A percentile compares a stretch with the other conserved stretches of the same genome.
Conservation (phyloP, 148 eudicot genomes). For the Camellia japonica region DNA sequence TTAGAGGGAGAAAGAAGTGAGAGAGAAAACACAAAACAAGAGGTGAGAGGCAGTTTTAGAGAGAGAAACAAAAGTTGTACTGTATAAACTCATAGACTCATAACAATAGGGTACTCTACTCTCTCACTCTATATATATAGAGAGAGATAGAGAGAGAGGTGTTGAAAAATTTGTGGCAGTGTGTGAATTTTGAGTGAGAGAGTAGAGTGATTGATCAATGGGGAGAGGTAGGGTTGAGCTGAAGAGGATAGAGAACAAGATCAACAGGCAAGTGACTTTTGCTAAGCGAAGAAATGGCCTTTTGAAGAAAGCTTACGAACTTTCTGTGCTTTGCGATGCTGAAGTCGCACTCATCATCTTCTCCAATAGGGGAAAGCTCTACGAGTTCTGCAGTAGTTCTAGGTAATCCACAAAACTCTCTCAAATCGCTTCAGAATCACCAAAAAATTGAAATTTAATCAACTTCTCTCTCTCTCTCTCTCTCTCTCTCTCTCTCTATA, state of each 20-base stretch:
- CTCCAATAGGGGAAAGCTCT: constrained; percentile 33
- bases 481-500: constrained; percentile 12
- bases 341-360: constrained; percentile 33
- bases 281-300: constrained; percentile 31
- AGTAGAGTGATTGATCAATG: constrained; percentile 10
- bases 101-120: not conserved
- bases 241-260: constrained; percentile 29
- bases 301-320: constrained; percentile 33
- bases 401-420: constrained; percentile 23
- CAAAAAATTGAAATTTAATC: no score
- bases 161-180: not conserved
- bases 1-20: no score
- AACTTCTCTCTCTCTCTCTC: not conserved
- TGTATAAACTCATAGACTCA: not conserved
- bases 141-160: constrained; percentile 15
- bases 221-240: constrained; percentile 34
- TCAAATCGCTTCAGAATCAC: not conserved
- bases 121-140: constrained; percentile 2
- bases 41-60: not conserved
- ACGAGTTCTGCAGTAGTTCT: constrained; percentile 33
- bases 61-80: not conserved
- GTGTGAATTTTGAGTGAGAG: constrained; percentile 2
- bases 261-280: constrained; percentile 30
- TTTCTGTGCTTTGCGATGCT: constrained; percentile 28
- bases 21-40: not conserved